Conservation (phyloP, 441 rosid species). For the Arabidopsis hybrid region DNA sequence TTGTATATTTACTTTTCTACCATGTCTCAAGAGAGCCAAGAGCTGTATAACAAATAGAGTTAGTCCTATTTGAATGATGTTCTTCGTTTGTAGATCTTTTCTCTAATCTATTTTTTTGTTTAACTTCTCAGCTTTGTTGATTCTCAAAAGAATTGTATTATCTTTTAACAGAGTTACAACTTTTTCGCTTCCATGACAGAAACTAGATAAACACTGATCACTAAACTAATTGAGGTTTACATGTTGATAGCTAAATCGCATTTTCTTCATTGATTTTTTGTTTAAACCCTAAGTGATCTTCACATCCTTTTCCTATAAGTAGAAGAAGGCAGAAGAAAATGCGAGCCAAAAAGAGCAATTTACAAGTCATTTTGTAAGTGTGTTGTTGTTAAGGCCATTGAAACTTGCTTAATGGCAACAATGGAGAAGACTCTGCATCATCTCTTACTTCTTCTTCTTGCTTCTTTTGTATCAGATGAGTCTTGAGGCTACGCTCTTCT, state of each 20-base stretch:
- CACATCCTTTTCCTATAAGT: conserved; percentile 19
- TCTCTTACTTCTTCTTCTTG: conserved; percentile 28
- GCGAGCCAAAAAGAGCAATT: conserved; percentile 23
- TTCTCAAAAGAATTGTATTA: background rate
- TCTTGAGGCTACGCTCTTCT: conserved; percentile 66
- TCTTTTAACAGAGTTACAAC: too few relatives aligned
- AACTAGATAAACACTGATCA: conserved; percentile 7
- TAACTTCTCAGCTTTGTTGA: conserved; percentile 8
- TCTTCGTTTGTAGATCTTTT: conserved; percentile 20
- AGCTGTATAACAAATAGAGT: conserved; percentile 37
- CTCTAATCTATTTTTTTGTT: background rate
- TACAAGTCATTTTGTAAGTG: conserved; percentile 19
- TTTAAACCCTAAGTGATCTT: background rate
- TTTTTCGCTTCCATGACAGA: too few relatives aligned
- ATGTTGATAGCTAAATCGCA: background rate
- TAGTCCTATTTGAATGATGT: conserved; percentile 38
- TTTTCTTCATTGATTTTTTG: conserved; percentile 19
- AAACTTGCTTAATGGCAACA: conserved; percentile 11
- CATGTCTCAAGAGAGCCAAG: conserved; percentile 21
- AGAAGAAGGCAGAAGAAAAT: conserved; percentile 22
- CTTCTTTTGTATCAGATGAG: conserved; percentile 68
- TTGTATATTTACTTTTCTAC: conserved; percentile 37
- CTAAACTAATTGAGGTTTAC: conserved; percentile 27
- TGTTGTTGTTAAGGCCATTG: conserved; percentile 26
- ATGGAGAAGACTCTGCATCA: conserved; percentile 15